These are phyloP conservation scores for Golubevia pallescens DNA, from an alignment of 1,284 basidiomycete species.

Conservation along the genomic window DNA sequence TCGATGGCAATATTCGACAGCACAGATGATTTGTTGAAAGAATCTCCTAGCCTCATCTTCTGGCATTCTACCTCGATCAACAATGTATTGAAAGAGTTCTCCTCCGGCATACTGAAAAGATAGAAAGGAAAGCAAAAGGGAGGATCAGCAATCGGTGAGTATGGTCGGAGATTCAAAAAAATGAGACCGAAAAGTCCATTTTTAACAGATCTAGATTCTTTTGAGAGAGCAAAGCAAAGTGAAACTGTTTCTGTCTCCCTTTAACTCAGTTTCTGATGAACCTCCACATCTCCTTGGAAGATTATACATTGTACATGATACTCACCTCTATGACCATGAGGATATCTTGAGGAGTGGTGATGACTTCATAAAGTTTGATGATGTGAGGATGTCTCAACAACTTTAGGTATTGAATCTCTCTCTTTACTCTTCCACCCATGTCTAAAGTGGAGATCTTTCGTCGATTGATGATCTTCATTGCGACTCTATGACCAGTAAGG, in stretches of 20 bases:
- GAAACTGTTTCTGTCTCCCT: neutral
- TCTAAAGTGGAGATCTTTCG: conserved; percentile 89
- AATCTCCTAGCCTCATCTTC: conserved; percentile 58
- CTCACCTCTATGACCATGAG: conserved; percentile 61
- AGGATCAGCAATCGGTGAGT: neutral
- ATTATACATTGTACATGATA: no score
- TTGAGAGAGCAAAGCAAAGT: neutral
- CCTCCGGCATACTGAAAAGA: conserved; percentile 47
- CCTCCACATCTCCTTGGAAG: no score
- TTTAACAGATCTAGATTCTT: neutral
- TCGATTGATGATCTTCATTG: conserved; percentile 97
- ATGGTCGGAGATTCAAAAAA: neutral
- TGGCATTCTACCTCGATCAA: conserved; percentile 56
- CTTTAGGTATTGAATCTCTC: conserved; percentile 70
- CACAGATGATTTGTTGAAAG: conserved; percentile 63
- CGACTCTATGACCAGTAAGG: conserved; percentile 91
- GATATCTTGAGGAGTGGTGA: conserved; percentile 60
- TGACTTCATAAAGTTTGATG: conserved; percentile 64
- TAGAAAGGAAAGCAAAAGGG: neutral
- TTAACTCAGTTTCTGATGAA: neutral
- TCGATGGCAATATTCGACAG: conserved; percentile 59
- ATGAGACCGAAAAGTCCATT: no score
- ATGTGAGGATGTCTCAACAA: conserved; percentile 61
- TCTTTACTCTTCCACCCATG: conserved; percentile 87
- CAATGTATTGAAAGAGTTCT: conserved; percentile 63